These are phyloP conservation scores for Microcyclosporella mali DNA, from an alignment of 2,329 filamentous ascomycete species.

Conservation along the genomic window DNA sequence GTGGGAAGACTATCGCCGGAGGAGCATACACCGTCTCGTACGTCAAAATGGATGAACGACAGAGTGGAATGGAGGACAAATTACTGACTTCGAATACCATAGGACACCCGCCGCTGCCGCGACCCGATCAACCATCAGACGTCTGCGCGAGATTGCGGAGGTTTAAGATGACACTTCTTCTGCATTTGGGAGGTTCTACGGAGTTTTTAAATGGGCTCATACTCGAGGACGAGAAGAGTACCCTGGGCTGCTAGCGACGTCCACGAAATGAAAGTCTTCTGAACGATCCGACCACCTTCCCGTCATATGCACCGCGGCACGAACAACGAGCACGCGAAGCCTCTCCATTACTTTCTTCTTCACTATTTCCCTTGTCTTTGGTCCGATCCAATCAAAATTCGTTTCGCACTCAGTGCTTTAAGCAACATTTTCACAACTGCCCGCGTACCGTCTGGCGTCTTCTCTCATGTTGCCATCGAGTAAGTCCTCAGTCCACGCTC, in stretches of 20 bases:
- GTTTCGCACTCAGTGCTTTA: no score
- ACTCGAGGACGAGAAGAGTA: slow-evolving; percentile 14
- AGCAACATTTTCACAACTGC: no score
- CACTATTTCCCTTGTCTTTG: no score
- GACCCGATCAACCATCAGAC: slow-evolving; percentile 92
- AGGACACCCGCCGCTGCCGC: slow-evolving; percentile 90
- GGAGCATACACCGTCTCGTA: slow-evolving; percentile 96
- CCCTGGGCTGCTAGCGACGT: slow-evolving; percentile 20
- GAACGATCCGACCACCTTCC: slow-evolving; percentile 13
- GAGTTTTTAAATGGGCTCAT: slow-evolving; percentile 22
- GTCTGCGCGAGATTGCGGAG: slow-evolving; percentile 95
- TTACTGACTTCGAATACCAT: slow-evolving; percentile 18
- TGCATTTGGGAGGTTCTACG: slow-evolving; percentile 24
- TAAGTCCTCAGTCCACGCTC: not conserved
- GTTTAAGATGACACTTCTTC: slow-evolving; percentile 52
- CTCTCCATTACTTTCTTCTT: no score
- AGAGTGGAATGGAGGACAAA: not conserved
- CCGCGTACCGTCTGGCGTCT: no score
- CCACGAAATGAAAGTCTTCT: slow-evolving; percentile 22
- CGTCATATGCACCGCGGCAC: not conserved
- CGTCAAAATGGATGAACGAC: slow-evolving; percentile 43
- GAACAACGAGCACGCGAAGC: no score
- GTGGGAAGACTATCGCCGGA: slow-evolving; percentile 89
- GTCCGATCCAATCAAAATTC: no score
- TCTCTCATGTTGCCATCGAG: no score